phyloP scores from a whole-genome alignment of 2,329 filamentous ascomycete species.

The Venturia carpophila region DNA sequence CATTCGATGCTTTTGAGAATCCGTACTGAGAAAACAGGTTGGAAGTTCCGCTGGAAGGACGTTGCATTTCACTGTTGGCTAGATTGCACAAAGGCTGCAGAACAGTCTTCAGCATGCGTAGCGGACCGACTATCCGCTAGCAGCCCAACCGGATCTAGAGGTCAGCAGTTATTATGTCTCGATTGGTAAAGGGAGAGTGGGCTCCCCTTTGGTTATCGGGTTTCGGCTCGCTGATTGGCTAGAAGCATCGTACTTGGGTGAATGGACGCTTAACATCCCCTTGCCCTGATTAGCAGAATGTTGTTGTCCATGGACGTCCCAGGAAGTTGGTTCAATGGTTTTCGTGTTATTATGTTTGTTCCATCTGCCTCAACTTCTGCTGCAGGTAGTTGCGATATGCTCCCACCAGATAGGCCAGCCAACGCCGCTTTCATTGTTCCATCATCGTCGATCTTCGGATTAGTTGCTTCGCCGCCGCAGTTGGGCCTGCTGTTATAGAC shows the following conservation, averaged over 20 bases:
- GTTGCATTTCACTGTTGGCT: not conserved
- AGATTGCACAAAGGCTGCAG: not conserved
- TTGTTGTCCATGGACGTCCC: not conserved
- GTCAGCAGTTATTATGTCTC: not conserved
- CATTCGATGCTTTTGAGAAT: not conserved
- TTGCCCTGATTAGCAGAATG: not conserved
- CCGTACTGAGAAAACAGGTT: not conserved
- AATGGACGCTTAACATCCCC: not conserved
- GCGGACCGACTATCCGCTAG: not conserved
- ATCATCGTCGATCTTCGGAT: not conserved
- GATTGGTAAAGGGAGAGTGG: not conserved
- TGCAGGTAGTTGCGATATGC: not conserved
- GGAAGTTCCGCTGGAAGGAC: not conserved
- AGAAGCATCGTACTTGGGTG: not conserved
- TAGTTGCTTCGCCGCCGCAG: not conserved
- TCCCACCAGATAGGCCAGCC: not conserved
- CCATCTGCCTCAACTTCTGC: not conserved
- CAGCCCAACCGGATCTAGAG: not conserved
- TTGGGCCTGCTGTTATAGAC: not conserved
- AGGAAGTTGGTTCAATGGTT: not conserved
- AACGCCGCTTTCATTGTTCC: constrained; percentile 1
- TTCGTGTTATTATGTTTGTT: not conserved
- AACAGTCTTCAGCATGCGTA: not conserved
- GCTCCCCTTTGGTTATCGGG: not conserved
- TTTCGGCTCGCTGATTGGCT: not conserved